Base-by-base conservation (phyloP, 2,329 filamentous ascomycete genomes). In the Colletotrichum lindemuthianum region DNA sequence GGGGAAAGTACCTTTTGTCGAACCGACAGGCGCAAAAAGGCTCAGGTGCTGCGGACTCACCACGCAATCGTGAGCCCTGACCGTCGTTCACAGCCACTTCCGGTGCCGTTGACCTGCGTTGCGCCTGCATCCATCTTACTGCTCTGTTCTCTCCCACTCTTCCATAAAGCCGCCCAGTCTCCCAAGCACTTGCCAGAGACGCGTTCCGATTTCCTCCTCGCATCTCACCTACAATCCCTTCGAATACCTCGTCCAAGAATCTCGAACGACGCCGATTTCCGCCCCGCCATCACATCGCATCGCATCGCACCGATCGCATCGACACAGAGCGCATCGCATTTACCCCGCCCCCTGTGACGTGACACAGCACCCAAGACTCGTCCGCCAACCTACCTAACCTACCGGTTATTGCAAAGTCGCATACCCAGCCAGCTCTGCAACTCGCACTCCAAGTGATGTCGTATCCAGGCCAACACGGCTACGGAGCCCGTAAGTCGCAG, bases 401-500 rank as follows among this genome's bases (percentile, higher is more conserved):
- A n/a, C 53, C 53, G 57, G 51, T 50, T 56, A 37, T 50, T 16
- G 45, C 57, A 50, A 53, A 44, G 36, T 60, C 50, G 10, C 36
- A 47, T 8, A 12, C 15, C 40, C 9, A 33, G n/a, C 15, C n/a
- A 51, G 16, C 40, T 57, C 10, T 56, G 52, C 51, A 41, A 47
- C 24, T 61, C 63, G 63, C 63, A 66, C 59, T 33, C 16, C 13
- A 47, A 24, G 40, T 8, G 40, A 78, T 78, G 76, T 77, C 76
- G 50, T 77, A 77, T 61, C 70, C 60, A 56, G 72, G 69, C 39
- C 76, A 78, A 40, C 73, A 73, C 16, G 72, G 75, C 34, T 78
- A 77, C 64, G 73, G 74, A 63, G 63, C 59, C 13, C 75, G 76
- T 77, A 68, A 70, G 75, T 74, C 11, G 15, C 50, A 43, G 39